A percentile compares a stretch with the other conserved stretches of the same genome.
phyloP scores from a whole-genome alignment of 2,329 filamentous ascomycete species.

The Sarocladiaceae sp. region DNA sequence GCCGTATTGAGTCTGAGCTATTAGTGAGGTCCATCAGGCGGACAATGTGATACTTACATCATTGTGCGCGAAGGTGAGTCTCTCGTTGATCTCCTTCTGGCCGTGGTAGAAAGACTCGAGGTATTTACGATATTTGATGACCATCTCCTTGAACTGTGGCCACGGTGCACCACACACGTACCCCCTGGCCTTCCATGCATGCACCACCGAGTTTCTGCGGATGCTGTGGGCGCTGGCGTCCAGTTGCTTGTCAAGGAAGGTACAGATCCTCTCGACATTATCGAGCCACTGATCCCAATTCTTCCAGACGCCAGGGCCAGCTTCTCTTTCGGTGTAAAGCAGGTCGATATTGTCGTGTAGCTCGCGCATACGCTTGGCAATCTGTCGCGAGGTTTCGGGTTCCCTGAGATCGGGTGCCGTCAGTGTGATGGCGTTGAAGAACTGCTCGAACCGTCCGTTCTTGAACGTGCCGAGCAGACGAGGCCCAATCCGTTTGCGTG shows the following conservation, averaged over 20 bases:
- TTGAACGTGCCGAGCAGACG: slow-evolving; percentile 85
- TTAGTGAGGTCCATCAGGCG: slow-evolving; percentile 11
- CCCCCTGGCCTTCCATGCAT: slow-evolving; percentile 64
- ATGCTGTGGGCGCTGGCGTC: slow-evolving; percentile 20
- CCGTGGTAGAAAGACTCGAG: slow-evolving; percentile 71
- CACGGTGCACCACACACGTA: slow-evolving; percentile 82
- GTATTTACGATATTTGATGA: slow-evolving; percentile 74
- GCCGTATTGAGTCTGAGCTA: slow-evolving; percentile 83
- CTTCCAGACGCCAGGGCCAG: slow-evolving; percentile 78
- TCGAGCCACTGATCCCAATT: slow-evolving; percentile 94
- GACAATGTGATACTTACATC: slow-evolving; percentile 59
- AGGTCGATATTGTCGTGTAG: slow-evolving; percentile 91
- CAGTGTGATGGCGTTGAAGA: slow-evolving; percentile 78
- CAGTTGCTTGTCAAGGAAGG: slow-evolving; percentile 56
- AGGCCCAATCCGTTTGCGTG: slow-evolving; percentile 89
- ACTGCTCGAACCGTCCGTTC: slow-evolving; percentile 96
- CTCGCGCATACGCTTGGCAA: slow-evolving; percentile 96
- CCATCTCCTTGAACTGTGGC: slow-evolving; percentile 67
- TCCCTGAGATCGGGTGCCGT: slow-evolving; percentile 73
- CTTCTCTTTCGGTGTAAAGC: slow-evolving; percentile 69
- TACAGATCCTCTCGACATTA: slow-evolving; percentile 57
- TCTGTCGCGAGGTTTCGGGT: slow-evolving; percentile 81
- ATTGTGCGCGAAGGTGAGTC: slow-evolving; percentile 93
- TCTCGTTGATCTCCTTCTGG: slow-evolving; percentile 60
- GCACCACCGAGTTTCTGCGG: slow-evolving; percentile 23